phyloP scores from a whole-genome alignment of 345 rosid species.

The Brassica napus region Da-Ae NC_063440.1:10643501-10644000 shows the following conservation, averaged over 20 bases:
- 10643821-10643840: background rate
- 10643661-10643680: background rate
- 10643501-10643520: background rate
- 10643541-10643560: background rate
- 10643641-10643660: background rate
- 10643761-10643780: background rate
- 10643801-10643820: background rate
- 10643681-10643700: background rate
- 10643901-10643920: background rate
- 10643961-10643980: background rate
- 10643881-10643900: background rate
- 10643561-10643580: background rate
- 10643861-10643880: slow-evolving; percentile 12
- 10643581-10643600: background rate
- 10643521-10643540: background rate
- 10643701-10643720: background rate
- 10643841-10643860: background rate
- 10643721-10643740: background rate
- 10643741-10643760: background rate
- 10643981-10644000: background rate
- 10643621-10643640: slow-evolving; percentile 10
- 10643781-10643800: background rate
- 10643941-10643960: background rate
- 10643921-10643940: background rate
- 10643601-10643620: background rate